Conservation (phyloP, 192 early-diverging fungal species). For the Ambispora gerdemannii region DNA sequence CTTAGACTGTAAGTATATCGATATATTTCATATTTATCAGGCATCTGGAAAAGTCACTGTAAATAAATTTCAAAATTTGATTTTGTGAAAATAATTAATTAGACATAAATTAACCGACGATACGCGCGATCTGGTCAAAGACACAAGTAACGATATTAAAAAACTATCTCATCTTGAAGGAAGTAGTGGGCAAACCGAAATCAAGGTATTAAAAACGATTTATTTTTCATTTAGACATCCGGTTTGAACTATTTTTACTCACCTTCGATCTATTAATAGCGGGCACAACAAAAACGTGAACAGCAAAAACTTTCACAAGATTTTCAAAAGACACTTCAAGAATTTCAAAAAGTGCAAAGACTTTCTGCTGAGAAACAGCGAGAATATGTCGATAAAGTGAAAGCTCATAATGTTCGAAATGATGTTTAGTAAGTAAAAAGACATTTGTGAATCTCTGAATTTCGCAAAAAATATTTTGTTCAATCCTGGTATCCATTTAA, state of each 20-base stretch:
- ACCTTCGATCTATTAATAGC: too few species aligned
- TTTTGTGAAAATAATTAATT: background rate
- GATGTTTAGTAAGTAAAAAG: slow-evolving; percentile 43
- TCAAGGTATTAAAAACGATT: too few species aligned
- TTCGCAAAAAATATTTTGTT: too few species aligned
- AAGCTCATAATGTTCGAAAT: slow-evolving; percentile 44
- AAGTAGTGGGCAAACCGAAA: slow-evolving; percentile 37
- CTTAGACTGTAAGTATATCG: slow-evolving; percentile 59
- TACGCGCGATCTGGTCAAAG: slow-evolving; percentile 78
- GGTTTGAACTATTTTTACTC: too few species aligned
- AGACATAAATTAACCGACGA: slow-evolving; percentile 76
- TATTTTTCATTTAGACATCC: too few species aligned
- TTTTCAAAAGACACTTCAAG: slow-evolving; percentile 85
- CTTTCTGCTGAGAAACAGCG: slow-evolving; percentile 79
- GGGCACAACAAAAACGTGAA: slow-evolving; percentile 72
- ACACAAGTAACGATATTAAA: slow-evolving; percentile 77
- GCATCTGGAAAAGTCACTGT: slow-evolving; percentile 3
- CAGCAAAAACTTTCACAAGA: slow-evolving; percentile 94
- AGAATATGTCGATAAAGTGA: slow-evolving; percentile 78
- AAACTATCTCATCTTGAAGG: slow-evolving; percentile 57
- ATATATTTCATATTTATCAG: too few species aligned
- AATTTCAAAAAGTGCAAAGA: slow-evolving; percentile 86
- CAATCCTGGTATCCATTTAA: too few species aligned
- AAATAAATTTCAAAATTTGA: slow-evolving; percentile 30
- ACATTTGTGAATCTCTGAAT: too few species aligned